Base-by-base conservation (phyloP, 768 basidiomycete genomes). In the Auricularia cornea region DNA sequence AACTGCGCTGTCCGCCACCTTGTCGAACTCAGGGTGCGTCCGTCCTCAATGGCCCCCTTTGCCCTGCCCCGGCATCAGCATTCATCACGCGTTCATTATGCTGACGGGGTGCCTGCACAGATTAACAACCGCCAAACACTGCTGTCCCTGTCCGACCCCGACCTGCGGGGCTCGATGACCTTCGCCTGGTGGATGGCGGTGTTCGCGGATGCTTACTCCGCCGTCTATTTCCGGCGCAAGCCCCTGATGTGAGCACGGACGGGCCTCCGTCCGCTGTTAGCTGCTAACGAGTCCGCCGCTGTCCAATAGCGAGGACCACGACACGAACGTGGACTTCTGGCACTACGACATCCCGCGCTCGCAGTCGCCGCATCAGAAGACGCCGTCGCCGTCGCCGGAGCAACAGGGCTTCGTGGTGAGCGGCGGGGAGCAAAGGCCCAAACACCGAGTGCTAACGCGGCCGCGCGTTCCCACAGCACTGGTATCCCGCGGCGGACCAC, bases 101-200 rank as follows among this genome's bases (percentile, higher is more conserved):
- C 30, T 44, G 26, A 60, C 41, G 60, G 44, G 18, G 18, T 20
- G 51, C 57, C 3, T 59, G 23, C 32, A 30, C 69, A 92, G 90
- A 90, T 92, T 72, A 92, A 92, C 74, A 89, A 91, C 70, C 91
- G 90, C 72, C 84, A 89, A 3, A 87, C 87, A 40, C 85, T 89
- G 78, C 80, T 83, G 11, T 84, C 80, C 64, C 89, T 91, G 66
- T 80, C 83, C 66, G 89, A 91, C 70, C 80, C 84, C 44, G 90
- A 92, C 69, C 84, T 80, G 59, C 84, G 88, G 60, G 88, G 89
- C 29, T 91, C 88, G 5, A 90, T 93, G 87, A 88, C 90, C 60
- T 94, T 92, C 70, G 88, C 92, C 1, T 94, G 93, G 89, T 95
- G 94, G 92, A 89, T 94, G 84, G 87, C 92, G 8, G 90, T 88